These are phyloP conservation scores for Pseudopithomyces maydicus DNA, from an alignment of 2,329 filamentous ascomycete species.

Conservation along the genomic window DNA sequence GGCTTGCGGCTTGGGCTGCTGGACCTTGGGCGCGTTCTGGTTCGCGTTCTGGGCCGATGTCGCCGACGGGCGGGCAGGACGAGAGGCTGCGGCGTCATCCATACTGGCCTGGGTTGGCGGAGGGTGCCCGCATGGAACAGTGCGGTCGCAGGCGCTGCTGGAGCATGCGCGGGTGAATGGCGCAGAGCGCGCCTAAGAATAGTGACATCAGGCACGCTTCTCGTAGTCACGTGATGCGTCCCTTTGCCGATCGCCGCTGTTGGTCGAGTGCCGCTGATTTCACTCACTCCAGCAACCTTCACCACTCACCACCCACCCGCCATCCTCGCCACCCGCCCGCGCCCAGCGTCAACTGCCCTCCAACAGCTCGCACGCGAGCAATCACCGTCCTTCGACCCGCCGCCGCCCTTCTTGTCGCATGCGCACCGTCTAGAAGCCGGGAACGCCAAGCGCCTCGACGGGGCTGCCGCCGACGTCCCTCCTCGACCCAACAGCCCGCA, in stretches of 20 bases:
- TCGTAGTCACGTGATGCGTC: background rate
- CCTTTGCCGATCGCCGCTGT: background rate
- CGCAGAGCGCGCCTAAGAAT: background rate
- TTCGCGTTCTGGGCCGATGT: constrained; percentile 10
- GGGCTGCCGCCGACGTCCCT: constrained; percentile 9
- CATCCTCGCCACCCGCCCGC: constrained; percentile 7
- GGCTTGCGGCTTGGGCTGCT: constrained; percentile 89
- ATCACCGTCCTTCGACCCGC: constrained; percentile 5
- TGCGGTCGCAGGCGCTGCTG: background rate
- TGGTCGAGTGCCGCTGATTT: background rate
- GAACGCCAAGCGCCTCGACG: constrained; percentile 17
- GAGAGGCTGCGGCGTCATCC: constrained; percentile 36
- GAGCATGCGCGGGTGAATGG: background rate
- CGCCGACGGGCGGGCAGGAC: constrained; percentile 22
- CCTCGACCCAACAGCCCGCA: constrained; percentile 30
- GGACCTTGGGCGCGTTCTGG: constrained; percentile 56
- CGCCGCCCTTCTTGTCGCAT: constrained; percentile 26
- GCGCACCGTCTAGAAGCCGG: constrained; percentile 31
- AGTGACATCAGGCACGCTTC: background rate
- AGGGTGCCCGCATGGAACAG: constrained; percentile 22
- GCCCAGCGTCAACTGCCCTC: constrained; percentile 8
- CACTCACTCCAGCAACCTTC: background rate
- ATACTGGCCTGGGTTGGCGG: constrained; percentile 28
- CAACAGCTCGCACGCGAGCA: constrained; percentile 10
- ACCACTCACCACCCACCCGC: background rate